A percentile compares a stretch with the other conserved stretches of the same genome.
Conservation (phyloP, 2,329 filamentous ascomycete species). For the Cladosporium austrohemisphaericum region DNA sequence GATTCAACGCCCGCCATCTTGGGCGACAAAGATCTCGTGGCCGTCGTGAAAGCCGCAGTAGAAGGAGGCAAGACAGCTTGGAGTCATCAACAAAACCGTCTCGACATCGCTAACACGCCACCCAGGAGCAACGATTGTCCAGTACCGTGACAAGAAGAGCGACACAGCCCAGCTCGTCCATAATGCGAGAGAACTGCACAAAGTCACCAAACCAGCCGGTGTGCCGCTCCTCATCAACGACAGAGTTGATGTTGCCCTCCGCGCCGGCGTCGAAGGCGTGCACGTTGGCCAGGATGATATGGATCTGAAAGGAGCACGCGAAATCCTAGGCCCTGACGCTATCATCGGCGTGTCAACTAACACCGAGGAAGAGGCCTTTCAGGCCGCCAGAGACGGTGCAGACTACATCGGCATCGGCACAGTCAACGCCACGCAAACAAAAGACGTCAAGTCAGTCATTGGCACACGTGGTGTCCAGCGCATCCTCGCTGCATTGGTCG, state of each 20-base stretch:
- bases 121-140: slow-evolving; percentile 72
- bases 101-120: neutral
- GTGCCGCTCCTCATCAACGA: slow-evolving; percentile 92
- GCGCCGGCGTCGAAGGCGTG: slow-evolving; percentile 82
- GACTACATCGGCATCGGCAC: slow-evolving; percentile 91
- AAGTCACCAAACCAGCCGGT: slow-evolving; percentile 61
- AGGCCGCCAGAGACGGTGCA: slow-evolving; percentile 70
- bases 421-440: slow-evolving; percentile 80
- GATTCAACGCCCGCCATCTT: slow-evolving; percentile 87
- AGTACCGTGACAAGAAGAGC: slow-evolving; percentile 84
- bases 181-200: slow-evolving; percentile 68
- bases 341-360: slow-evolving; percentile 90
- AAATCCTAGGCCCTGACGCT: slow-evolving; percentile 67
- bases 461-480: slow-evolving; percentile 66
- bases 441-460: slow-evolving; percentile 78
- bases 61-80: slow-evolving; percentile 57
- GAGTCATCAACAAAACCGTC: neutral
- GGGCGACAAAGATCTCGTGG: slow-evolving; percentile 63
- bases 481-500: slow-evolving; percentile 60
- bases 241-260: slow-evolving; percentile 81
- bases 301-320: slow-evolving; percentile 63
- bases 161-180: slow-evolving; percentile 68
- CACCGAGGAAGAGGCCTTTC: slow-evolving; percentile 66
- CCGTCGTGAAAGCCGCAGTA: slow-evolving; percentile 72
- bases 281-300: slow-evolving; percentile 96